Conservation (phyloP, 257 asterid genomes). For the Salvia splendens region DNA sequence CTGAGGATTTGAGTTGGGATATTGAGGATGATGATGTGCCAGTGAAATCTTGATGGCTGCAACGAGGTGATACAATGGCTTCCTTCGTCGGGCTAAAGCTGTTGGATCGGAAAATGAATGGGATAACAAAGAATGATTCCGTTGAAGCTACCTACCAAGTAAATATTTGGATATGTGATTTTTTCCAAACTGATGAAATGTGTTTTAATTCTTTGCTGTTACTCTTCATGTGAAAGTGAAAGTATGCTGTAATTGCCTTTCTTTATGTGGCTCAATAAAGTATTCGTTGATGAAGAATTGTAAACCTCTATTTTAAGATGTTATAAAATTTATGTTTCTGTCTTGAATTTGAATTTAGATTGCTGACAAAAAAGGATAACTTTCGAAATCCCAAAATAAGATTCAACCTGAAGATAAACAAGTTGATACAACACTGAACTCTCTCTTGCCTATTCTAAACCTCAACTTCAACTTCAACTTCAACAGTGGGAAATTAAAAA, state of each 20-base stretch:
- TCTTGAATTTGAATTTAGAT: background rate
- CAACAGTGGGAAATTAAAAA: background rate
- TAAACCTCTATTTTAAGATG: background rate
- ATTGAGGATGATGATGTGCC: constrained; percentile 78
- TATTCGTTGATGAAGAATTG: constrained; percentile 22
- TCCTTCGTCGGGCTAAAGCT: background rate
- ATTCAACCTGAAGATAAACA: constrained; percentile 28
- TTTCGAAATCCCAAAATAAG: constrained; percentile 1
- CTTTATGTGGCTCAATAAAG: constrained; percentile 23
- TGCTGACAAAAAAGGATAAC: background rate
- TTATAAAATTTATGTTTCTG: background rate
- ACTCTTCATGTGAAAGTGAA: constrained; percentile 13
- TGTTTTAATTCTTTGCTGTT: constrained; percentile 31
- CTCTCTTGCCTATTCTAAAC: constrained; percentile 35
- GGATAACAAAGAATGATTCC: background rate
- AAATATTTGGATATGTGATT: constrained; percentile 30
- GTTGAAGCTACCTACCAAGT: constrained; percentile 29
- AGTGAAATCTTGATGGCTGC: constrained; percentile 45
- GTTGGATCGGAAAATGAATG: constrained; percentile 11
- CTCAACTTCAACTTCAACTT: constrained; percentile 34
- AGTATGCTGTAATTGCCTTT: constrained; percentile 26
- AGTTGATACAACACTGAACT: constrained; percentile 24
- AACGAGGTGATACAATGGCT: constrained; percentile 6
- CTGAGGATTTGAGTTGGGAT: constrained; percentile 71
- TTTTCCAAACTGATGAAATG: constrained; percentile 22